phyloP scores from a whole-genome alignment of 1,139 yeast genomes.

The Protomyces inundatus region DNA sequence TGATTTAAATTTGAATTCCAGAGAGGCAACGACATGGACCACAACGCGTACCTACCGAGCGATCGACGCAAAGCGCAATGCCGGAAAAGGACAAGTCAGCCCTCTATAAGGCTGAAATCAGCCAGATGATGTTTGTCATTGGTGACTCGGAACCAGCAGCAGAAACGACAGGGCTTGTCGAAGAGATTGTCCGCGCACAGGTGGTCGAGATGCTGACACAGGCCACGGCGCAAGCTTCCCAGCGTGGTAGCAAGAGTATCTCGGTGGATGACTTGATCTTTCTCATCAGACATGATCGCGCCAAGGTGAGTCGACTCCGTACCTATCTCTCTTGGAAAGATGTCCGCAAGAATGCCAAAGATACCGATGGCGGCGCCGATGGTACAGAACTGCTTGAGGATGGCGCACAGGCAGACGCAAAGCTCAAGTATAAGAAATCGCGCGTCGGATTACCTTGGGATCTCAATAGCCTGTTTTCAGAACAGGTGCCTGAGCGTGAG shows the following conservation, averaged over 20 bases:
- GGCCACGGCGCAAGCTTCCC: slow-evolving; percentile 69
- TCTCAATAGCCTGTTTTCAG: slow-evolving; percentile 83
- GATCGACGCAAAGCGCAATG: not conserved
- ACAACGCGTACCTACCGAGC: not conserved
- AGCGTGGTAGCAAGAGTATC: slow-evolving; percentile 77
- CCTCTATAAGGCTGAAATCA: slow-evolving; percentile 35
- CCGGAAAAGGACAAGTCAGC: slow-evolving; percentile 5
- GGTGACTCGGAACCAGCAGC: slow-evolving; percentile 95
- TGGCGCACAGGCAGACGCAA: slow-evolving; percentile 47
- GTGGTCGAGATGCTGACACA: slow-evolving; percentile 72
- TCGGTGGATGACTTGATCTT: slow-evolving; percentile 92
- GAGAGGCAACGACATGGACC: not conserved
- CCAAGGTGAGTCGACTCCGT: slow-evolving; percentile 83
- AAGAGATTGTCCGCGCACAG: slow-evolving; percentile 91
- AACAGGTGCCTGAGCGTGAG: slow-evolving; percentile 79
- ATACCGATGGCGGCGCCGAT: slow-evolving; percentile 75
- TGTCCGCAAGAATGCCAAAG: slow-evolving; percentile 93
- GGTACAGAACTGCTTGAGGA: slow-evolving; percentile 41
- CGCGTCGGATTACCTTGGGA: slow-evolving; percentile 94
- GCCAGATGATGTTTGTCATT: slow-evolving; percentile 89
- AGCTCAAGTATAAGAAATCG: slow-evolving; percentile 67
- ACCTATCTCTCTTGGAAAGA: slow-evolving; percentile 97
- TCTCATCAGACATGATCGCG: slow-evolving; percentile 85
- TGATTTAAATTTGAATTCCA: not conserved
- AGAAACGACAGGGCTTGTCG: slow-evolving; percentile 84